Percentiles rank a stretch among this genome's conserved stretches.
Evolutionary conservation across 2,329 filamentous ascomycete species (phyloP).

Genomic region (Huntiella moniliformis): DNA sequence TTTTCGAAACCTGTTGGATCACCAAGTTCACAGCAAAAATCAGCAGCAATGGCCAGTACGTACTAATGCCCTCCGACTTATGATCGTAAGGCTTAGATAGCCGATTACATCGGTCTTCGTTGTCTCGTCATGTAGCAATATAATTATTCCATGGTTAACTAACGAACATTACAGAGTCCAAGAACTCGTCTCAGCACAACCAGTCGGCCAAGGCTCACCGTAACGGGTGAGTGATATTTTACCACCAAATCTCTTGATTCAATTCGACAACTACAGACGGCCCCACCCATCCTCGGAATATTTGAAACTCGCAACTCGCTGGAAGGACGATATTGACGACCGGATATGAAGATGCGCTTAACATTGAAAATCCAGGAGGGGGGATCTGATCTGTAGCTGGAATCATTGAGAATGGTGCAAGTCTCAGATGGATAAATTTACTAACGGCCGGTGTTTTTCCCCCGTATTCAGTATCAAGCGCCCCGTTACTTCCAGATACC

Average conservation of each 20-base stretch:
- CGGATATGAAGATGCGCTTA: too few species aligned
- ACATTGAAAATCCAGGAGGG: too few species aligned
- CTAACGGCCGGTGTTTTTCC: not conserved
- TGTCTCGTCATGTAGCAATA: not conserved
- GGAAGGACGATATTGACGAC: too few species aligned
- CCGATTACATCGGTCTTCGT: not conserved
- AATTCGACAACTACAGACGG: not conserved
- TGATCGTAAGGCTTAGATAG: not conserved
- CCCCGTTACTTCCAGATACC: slow-evolving; percentile 98
- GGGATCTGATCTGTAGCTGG: not conserved
- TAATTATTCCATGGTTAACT: not conserved
- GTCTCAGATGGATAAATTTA: too few species aligned
- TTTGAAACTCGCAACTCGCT: too few species aligned
- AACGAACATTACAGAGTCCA: slow-evolving; percentile 53
- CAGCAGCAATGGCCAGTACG: slow-evolving; percentile 26
- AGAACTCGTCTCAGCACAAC: slow-evolving; percentile 99
- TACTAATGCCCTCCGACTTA: slow-evolving; percentile 11
- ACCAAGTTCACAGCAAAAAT: slow-evolving; percentile 13
- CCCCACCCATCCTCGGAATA: not conserved
- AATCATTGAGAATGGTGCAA: too few species aligned
- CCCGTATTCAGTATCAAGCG: slow-evolving; percentile 79
- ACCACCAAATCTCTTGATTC: not conserved
- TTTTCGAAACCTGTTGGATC: slow-evolving; percentile 13
- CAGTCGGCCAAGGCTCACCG: slow-evolving; percentile 96
- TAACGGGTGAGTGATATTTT: slow-evolving; percentile 51